Evolutionary conservation across 176 grass and related monocot species (phyloP).

Genomic region (Eleusine indica): DNA sequence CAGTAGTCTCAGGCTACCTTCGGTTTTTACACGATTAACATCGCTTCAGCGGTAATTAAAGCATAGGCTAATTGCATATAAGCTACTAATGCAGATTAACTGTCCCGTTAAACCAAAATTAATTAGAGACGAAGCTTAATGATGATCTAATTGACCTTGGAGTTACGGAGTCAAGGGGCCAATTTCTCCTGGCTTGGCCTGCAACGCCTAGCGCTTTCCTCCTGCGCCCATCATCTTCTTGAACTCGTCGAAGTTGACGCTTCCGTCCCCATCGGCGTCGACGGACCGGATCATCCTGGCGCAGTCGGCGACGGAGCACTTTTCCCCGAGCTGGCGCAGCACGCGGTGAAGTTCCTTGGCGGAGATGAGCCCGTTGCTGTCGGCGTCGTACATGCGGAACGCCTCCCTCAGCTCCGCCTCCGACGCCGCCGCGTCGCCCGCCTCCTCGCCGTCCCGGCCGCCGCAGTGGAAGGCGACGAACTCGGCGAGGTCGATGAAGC

Average conservation of each 20-base stretch:
- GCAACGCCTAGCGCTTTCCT: not conserved
- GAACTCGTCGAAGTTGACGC: conserved; percentile 68
- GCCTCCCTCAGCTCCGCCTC: conserved; percentile 59
- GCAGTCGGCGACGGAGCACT: conserved; percentile 72
- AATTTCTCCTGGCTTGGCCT: not conserved
- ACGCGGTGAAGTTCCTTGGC: conserved; percentile 62
- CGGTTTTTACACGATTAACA: not conserved
- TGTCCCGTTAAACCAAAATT: not conserved
- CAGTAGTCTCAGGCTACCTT: not conserved
- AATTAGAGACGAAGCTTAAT: not conserved
- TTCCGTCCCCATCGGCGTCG: conserved; percentile 58
- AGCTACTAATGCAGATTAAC: not conserved
- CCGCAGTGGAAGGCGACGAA: conserved; percentile 58
- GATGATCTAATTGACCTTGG: not conserved
- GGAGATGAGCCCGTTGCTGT: conserved; percentile 61
- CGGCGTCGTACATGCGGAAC: conserved; percentile 64
- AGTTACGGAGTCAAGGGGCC: not conserved
- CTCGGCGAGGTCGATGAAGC: conserved; percentile 68
- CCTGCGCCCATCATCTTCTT: conserved; percentile 66
- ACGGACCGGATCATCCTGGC: conserved; percentile 63
- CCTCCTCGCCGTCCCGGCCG: not conserved
- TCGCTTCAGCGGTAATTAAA: not conserved
- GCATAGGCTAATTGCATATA: not conserved
- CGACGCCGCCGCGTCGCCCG: conserved; percentile 11
- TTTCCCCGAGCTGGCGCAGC: conserved; percentile 53